Evolutionary conservation across 2,329 filamentous ascomycete genomes (phyloP), one percentile per base, ranked within the genome.

Genomic region (Didymella keratinophila): DNA sequence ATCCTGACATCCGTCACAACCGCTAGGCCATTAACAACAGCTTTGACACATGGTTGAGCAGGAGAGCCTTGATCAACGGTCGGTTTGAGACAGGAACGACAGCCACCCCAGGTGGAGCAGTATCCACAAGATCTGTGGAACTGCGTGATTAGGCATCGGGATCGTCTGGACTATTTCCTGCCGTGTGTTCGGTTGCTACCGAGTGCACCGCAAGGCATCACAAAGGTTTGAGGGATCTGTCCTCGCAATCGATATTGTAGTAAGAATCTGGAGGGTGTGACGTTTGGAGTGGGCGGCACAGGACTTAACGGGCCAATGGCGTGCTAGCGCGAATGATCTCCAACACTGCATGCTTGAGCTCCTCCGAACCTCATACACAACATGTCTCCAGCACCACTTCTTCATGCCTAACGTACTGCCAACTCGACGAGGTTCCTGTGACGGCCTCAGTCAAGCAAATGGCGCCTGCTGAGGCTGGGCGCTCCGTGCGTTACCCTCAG

Each of bases 371-470:
- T 75, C 73, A 71, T 54, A 77, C 75, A 67, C 61, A 28, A 69
- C 66, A 67, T 56, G 74, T 76, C 74, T 77, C 72, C 68, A 67
- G 60, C 67, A 61, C 62, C 59, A 63, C 56, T 47, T 61, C 55
- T 66, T 67, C 71, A 76, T 76, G 72, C 73, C 70, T 75, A 65
- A 64, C 62, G 58, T 63, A 66, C 52, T 64, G 53, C 63, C 47
- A 50, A 52, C 46, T 57, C 62, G 62, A 57, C 56, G 59, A 69
- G 66, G 62, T 61, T 71, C 50, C 63, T 62, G 66, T 58, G 54
- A 61, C 63, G 58, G 69, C 69, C 70, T 73, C 65, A 70, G 68
- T 64, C 54, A 61, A 60, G 52, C 41, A 56, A 51, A 64, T 59
- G 66, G 70, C 68, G 64, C 64, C 60, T 72, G 63, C 61, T 55